These are phyloP conservation scores for Kwoniella heveanensis DNA, from an alignment of 768 basidiomycete genomes.

Conservation along the genomic window DNA sequence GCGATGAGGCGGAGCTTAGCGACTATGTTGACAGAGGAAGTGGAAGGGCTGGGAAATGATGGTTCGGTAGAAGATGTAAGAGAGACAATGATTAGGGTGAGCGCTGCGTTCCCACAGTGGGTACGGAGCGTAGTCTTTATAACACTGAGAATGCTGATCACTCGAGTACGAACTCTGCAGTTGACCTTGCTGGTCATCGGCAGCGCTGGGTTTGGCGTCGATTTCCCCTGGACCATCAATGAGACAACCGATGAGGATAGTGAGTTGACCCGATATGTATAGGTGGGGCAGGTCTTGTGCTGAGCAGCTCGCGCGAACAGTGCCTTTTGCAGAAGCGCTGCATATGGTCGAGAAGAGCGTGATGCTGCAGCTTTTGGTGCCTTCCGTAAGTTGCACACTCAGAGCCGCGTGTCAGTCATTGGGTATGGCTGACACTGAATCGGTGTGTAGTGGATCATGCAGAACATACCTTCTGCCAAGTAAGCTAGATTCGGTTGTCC, in stretches of 20 bases:
- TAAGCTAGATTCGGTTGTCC: slow-evolving; percentile 5
- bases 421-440: neutral
- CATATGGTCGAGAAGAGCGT: slow-evolving; percentile 26
- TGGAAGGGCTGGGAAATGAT: slow-evolving; percentile 11
- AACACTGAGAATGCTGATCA: neutral
- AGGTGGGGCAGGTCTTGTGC: too few species aligned
- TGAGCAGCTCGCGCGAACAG: slow-evolving; percentile 7
- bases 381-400: slow-evolving; percentile 12
- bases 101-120: too few species aligned
- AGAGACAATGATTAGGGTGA: slow-evolving; percentile 23
- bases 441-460: slow-evolving; percentile 18
- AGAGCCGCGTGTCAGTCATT: too few species aligned
- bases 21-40: slow-evolving; percentile 22
- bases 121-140: too few species aligned
- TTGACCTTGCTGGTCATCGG: slow-evolving; percentile 36
- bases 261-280: slow-evolving; percentile 5
- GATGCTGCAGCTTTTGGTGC: slow-evolving; percentile 22
- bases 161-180: slow-evolving; percentile 4
- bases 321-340: slow-evolving; percentile 35
- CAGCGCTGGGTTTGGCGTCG: slow-evolving; percentile 16
- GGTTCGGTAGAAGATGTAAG: slow-evolving; percentile 20
- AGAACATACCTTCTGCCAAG: neutral
- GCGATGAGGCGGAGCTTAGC: slow-evolving; percentile 15
- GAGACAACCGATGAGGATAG: slow-evolving; percentile 21
- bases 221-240: slow-evolving; percentile 26